Evolutionary conservation across 306 rosid species (phyloP), one percentile per base, ranked within the genome.

Genomic region (Abrus precatorius): DNA sequence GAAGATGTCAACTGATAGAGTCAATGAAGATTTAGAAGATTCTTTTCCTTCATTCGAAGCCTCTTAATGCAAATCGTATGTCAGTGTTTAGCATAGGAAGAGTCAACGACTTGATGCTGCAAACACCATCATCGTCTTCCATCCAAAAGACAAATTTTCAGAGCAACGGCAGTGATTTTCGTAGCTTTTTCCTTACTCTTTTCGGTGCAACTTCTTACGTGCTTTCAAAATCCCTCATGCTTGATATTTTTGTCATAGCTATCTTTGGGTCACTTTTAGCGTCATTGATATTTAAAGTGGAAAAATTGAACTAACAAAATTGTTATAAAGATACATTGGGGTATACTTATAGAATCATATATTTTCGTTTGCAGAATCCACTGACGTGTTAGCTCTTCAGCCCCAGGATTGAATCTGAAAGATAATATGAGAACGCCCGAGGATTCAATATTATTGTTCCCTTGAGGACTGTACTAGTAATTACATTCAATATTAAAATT

Each of bases 1-100:
- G 5, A 30, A 68, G 56, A 45, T 77, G 65, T 53, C 56, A 67
- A 44, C 28, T 9, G 66, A 6, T 33, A 9, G 20, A 9, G 49
- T 6, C 36, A 14, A 54, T 9, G 61, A 45, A 59, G 69, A 33
- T 75, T 45, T 36, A 5, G 48, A 45, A 60, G 48, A 75, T 53
- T 20, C 20, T 20, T 20, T 20, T 20, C 20, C 47, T 52, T 65
- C 80, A 82, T 73, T 47, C 30, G 79, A 76, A 72, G 72, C 81
- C 71, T 60, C 84, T 83, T 88, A 82, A 85, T 80, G 55, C 80
- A 49, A 56, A 75, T 75, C 82, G 57, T 48, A 38, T 9, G 13
- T n/a, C 50, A 30, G 14, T 47, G 48, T 62, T 61, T 47, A 41
- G 80, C 50, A 43, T 71, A 29, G 4, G 11, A 34, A 83, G 28